Conservation (phyloP, 257 asterid genomes). For the Rauvolfia tetraphylla region DNA sequence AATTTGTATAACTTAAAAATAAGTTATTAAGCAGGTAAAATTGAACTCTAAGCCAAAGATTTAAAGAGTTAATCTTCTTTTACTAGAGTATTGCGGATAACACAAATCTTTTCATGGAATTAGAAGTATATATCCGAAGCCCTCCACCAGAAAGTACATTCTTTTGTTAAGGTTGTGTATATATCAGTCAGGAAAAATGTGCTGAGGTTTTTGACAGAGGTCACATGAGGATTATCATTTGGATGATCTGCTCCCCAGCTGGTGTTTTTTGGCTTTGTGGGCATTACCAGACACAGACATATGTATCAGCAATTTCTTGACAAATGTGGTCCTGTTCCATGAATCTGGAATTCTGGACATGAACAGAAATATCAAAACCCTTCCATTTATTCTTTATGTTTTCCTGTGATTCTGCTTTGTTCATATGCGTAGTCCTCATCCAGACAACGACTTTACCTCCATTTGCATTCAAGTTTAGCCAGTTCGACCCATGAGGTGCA, state of each 20-base stretch:
- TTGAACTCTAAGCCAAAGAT: too few species aligned
- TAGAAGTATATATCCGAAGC: background rate
- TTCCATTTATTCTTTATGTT: slow-evolving; percentile 12
- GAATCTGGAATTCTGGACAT: slow-evolving; percentile 7
- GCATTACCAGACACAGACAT: background rate
- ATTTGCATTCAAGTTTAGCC: slow-evolving; percentile 16
- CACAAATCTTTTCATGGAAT: background rate
- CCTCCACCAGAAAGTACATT: slow-evolving; percentile 10
- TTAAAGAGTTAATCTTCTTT: too few species aligned
- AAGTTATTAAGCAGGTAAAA: too few species aligned
- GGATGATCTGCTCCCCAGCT: slow-evolving; percentile 2
- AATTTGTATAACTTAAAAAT: too few species aligned
- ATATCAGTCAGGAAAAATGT: background rate
- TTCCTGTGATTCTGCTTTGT: slow-evolving; percentile 16
- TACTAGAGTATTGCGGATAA: background rate
- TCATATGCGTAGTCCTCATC: slow-evolving; percentile 28
- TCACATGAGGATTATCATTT: slow-evolving; percentile 10
- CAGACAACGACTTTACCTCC: slow-evolving; percentile 39
- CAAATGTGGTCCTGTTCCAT: slow-evolving; percentile 21
- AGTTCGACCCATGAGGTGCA: background rate
- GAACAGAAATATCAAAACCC: background rate
- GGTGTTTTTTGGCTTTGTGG: background rate
- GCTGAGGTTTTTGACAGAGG: background rate
- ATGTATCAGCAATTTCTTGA: slow-evolving; percentile 6
- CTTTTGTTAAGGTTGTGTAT: background rate